Evolutionary conservation across 345 rosid species (phyloP), one percentile per base, ranked within the genome.

Genomic region (Citrus trifoliata): DNA sequence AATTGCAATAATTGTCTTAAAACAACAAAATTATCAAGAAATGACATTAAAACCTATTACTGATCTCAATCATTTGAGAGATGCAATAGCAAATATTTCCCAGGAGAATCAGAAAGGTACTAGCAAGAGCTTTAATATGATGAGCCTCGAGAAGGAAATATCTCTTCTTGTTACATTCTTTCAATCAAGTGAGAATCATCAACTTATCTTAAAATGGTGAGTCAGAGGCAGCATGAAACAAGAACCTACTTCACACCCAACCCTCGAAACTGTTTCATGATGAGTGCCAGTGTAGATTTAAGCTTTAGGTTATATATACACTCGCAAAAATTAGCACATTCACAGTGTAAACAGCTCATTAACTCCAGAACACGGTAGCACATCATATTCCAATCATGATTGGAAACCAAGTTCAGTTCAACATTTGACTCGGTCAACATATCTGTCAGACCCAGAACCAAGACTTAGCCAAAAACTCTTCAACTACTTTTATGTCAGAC

Each of bases 21-120:
- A 33, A 60, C 4, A 55, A 60, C 12, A 73, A 73, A n/a, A 24
- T 63, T 46, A 8, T 59, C 73, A 74, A 79, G 42, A 74, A 64
- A 58, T 6, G 10, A 46, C 14, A 30, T 59, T 51, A 73, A 37
- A 42, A 42, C 35, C 35, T 77, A 24, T 5, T n/a, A 76, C 21
- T 22, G 48, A 32, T 58, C 32, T 25, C 32, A 37, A 67, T 32
- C 30, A 66, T 66, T 48, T 10, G 35, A 66, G 60, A 53, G 72
- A 76, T 16, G 42, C 27, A 46, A 76, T 24, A 24, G 21, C 71
- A 59, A 10, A 66, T 53, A 42, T 42, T 18, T 53, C 37, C 53
- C 53, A 27, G 4, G 56, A 53, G 64, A 55, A 63, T 13, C 7
- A 81, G 30, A 53, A 62, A 60, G 73, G 16, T 28, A 61, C 48